Evolutionary conservation across 208 protist species (phyloP).

Genomic region (Histomonas meleagridis): DNA sequence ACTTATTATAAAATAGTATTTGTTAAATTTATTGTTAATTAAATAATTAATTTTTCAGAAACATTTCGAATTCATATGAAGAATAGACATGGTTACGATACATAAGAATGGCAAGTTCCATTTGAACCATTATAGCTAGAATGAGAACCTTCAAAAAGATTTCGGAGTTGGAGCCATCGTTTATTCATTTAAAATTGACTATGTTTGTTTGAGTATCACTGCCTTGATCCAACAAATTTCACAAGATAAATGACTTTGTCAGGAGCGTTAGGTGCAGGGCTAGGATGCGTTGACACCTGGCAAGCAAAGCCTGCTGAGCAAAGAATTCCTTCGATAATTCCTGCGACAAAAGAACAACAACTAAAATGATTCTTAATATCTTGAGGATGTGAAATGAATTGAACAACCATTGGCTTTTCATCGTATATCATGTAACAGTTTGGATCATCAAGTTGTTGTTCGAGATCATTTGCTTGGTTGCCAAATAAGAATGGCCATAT

Average conservation of each 20-base stretch:
- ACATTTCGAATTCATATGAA: too few relatives aligned
- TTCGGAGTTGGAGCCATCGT: too few relatives aligned
- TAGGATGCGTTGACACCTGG: neutral
- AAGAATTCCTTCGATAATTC: conserved; percentile 14
- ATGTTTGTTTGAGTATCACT: too few relatives aligned
- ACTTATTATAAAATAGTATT: too few relatives aligned
- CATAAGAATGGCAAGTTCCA: too few relatives aligned
- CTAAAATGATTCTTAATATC: neutral
- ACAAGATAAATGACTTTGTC: conserved; percentile 15
- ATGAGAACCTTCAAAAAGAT: too few relatives aligned
- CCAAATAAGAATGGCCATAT: conserved; percentile 24
- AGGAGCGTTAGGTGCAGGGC: neutral
- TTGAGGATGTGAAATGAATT: neutral
- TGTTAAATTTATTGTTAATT: too few relatives aligned
- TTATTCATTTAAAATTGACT: too few relatives aligned
- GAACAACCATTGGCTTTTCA: conserved; percentile 4
- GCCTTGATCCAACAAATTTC: too few relatives aligned
- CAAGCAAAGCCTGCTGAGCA: neutral
- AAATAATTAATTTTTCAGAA: too few relatives aligned
- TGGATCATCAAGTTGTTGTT: conserved; percentile 30
- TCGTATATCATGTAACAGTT: conserved; percentile 33
- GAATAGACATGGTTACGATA: too few relatives aligned
- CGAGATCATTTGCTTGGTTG: neutral
- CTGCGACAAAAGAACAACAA: conserved; percentile 2
- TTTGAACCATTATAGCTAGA: too few relatives aligned